Evolutionary conservation across 2,329 filamentous ascomycete genomes (phyloP).

Genomic region (Aspergillus niger): DNA sequence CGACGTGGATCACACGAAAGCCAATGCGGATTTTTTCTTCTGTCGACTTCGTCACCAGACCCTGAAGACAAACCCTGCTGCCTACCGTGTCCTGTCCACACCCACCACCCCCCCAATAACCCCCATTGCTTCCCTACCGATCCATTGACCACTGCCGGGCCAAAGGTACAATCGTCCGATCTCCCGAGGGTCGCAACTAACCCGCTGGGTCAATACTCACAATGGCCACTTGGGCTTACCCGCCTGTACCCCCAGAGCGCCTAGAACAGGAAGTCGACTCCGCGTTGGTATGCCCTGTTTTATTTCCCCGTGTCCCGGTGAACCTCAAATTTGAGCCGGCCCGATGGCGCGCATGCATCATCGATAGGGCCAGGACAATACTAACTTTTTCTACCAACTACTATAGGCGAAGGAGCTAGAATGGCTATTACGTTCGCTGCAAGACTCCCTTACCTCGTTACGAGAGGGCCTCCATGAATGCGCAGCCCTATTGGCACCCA

Average conservation of each 20-base stretch:
- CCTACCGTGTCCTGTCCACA: neutral
- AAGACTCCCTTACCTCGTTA: conserved; percentile 62
- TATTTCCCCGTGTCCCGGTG: neutral
- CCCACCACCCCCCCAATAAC: neutral
- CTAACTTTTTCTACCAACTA: conserved; percentile 1
- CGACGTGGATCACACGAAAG: conserved; percentile 24
- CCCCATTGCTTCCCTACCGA: neutral
- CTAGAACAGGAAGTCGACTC: conserved; percentile 56
- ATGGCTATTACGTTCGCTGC: conserved; percentile 64
- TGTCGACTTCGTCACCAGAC: conserved; percentile 7
- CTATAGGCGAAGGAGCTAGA: conserved; percentile 59
- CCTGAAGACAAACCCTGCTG: conserved; percentile 2
- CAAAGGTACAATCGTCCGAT: conserved; percentile 1
- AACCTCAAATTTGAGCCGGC: neutral
- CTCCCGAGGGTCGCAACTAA: neutral
- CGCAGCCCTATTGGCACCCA: conserved; percentile 79
- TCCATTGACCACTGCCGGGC: neutral
- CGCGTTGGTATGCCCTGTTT: conserved; percentile 48
- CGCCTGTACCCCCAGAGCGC: conserved; percentile 54
- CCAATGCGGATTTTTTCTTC: conserved; percentile 22
- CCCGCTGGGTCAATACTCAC: conserved; percentile 1
- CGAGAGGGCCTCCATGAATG: conserved; percentile 82
- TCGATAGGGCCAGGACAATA: neutral
- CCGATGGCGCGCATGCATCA: neutral
- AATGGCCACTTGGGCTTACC: conserved; percentile 66